phyloP scores from a whole-genome alignment of 306 rosid genomes.

The Ochetophila trinervis region DNA sequence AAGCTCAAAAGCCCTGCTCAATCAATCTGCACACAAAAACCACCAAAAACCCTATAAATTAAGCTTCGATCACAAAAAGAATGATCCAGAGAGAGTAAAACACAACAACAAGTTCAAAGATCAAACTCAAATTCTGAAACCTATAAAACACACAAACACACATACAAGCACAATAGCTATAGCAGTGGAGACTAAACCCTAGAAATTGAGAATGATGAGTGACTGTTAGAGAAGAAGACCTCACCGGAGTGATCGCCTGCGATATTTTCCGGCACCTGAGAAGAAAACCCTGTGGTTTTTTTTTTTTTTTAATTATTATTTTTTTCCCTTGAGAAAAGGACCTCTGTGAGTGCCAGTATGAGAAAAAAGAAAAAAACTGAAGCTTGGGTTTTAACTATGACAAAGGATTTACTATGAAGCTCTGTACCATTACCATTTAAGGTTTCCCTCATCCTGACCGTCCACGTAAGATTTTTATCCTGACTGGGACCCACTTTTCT shows the following conservation, averaged over 20 bases:
- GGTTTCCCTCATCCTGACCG: not conserved
- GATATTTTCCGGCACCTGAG: constrained; percentile 42
- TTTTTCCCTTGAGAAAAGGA: not conserved
- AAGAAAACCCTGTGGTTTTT: constrained; percentile 3
- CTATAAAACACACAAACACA: not conserved
- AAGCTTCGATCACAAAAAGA: constrained; percentile 19
- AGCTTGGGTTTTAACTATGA: constrained; percentile 15
- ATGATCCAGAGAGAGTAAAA: constrained; percentile 15
- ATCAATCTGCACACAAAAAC: constrained; percentile 24
- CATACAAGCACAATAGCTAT: constrained; percentile 9
- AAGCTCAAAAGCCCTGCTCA: constrained; percentile 7
- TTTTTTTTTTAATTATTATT: not conserved
- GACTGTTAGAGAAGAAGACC: constrained; percentile 8
- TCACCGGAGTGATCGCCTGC: constrained; percentile 30
- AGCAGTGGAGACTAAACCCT: constrained; percentile 19
- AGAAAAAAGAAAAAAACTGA: constrained; percentile 10
- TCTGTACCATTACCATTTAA: not conserved
- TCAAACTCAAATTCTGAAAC: constrained; percentile 13
- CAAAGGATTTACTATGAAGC: constrained; percentile 21
- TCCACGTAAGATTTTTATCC: constrained; percentile 23
- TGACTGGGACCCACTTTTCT: not conserved
- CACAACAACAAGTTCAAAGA: constrained; percentile 13
- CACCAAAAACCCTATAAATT: constrained; percentile 15
- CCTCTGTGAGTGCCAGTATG: not conserved
- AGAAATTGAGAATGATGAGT: constrained; percentile 11